phyloP scores from a whole-genome alignment of 441 rosid species.

The Erysimum pusillum region DNA sequence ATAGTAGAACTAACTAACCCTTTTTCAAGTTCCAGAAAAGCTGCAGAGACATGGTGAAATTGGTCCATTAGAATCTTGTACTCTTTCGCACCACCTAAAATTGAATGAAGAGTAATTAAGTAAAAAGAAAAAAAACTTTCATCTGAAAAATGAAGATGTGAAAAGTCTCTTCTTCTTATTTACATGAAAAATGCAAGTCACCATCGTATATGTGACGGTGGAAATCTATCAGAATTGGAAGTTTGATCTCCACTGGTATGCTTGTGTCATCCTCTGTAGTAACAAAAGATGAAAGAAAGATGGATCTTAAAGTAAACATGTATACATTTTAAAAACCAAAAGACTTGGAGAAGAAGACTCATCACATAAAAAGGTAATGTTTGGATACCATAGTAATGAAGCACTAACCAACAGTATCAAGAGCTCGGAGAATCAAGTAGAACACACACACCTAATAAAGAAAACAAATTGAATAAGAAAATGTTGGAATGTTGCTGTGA shows the following conservation, averaged over 20 bases:
- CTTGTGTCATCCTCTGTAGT: slow-evolving; percentile 95
- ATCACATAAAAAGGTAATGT: slow-evolving; percentile 1
- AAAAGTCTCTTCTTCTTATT: slow-evolving; percentile 44
- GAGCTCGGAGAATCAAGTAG: slow-evolving; percentile 96
- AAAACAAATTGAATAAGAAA: neutral
- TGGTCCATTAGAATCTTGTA: slow-evolving; percentile 94
- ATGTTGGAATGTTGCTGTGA: neutral
- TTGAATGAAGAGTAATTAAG: slow-evolving; percentile 19
- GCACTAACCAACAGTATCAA: slow-evolving; percentile 91
- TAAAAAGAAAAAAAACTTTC: neutral
- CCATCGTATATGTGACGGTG: slow-evolving; percentile 73
- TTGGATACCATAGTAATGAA: slow-evolving; percentile 5
- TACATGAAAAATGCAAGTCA: slow-evolving; percentile 88
- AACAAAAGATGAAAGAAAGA: slow-evolving; percentile 13
- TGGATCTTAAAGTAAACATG: neutral
- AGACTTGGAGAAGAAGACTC: slow-evolving; percentile 10
- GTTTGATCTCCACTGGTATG: slow-evolving; percentile 77
- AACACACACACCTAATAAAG: slow-evolving; percentile 80
- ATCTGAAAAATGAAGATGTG: neutral
- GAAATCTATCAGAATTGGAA: slow-evolving; percentile 78
- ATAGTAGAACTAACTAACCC: slow-evolving; percentile 53
- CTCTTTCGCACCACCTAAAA: slow-evolving; percentile 85
- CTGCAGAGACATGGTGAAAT: slow-evolving; percentile 85
- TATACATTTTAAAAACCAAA: neutral
- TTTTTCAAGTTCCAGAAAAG: slow-evolving; percentile 84